These are phyloP conservation scores for Crucihimalaya himalaica DNA, from an alignment of 345 rosid genomes.

Conservation along the genomic window DNA sequence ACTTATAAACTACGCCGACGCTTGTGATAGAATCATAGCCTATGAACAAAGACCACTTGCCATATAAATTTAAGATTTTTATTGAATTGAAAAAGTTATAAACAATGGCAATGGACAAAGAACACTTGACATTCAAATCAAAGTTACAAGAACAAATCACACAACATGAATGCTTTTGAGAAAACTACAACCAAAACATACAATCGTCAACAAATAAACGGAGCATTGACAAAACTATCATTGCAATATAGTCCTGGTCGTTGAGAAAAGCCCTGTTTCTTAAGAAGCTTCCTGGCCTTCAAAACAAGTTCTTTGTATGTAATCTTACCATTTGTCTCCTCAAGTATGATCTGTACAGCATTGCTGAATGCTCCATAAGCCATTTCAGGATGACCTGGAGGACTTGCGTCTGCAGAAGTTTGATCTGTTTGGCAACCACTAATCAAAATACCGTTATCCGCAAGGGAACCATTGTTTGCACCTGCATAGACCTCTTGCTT, in stretches of 20 bases:
- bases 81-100: no score
- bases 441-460: constrained; percentile 71
- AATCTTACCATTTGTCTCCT: constrained; percentile 53
- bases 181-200: background rate
- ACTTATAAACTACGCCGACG: no score
- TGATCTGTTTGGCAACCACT: constrained; percentile 94
- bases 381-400: constrained; percentile 51
- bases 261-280: constrained; percentile 79
- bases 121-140: background rate
- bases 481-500: constrained; percentile 84
- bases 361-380: constrained; percentile 96
- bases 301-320: constrained; percentile 62
- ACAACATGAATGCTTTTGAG: constrained; percentile 2
- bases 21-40: no score
- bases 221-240: constrained; percentile 55
- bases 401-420: constrained; percentile 93
- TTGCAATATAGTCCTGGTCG: constrained; percentile 85
- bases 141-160: constrained; percentile 10
- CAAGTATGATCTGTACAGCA: constrained; percentile 71
- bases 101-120: background rate
- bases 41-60: background rate
- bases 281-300: constrained; percentile 60
- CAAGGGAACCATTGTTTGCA: constrained; percentile 51
- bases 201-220: constrained; percentile 48
- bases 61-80: no score